Evolutionary conservation across 495 filamentous ascomycete genomes (phyloP), one percentile per base, ranked within the genome.

Genomic region (Chlorociboria aeruginascens): DNA sequence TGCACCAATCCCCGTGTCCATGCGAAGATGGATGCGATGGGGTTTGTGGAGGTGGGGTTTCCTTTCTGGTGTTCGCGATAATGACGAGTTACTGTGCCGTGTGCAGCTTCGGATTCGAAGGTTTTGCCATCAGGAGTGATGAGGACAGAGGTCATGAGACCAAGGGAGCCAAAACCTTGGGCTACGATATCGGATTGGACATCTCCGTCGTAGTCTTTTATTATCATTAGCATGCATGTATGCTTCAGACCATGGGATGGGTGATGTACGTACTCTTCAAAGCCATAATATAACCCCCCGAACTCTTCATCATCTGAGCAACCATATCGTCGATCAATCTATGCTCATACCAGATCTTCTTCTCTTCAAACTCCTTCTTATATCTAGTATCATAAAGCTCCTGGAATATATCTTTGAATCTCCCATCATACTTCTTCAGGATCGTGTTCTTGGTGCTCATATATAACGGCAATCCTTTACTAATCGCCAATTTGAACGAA

Each of bases 381-480:
- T 97, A 98, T 59, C 81, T 71, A 32, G 72, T 76, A 55, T 97
- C 86, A 68, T 86, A 98, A 53, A 97, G 78, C 60, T 93, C 85
- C 77, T 98, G 85, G 80, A 98, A 98, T 70, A 98, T 92, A 56
- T 98, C 92, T 81, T 95, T 96, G 77, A 98, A 98, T 54, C 83
- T 76, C 30, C 92, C 92, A 61, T 98, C 92, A 69, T 98, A 98
- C 65, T 86, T 86, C 82, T 98, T 98, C 55, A 98, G 69, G 60
- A 98, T 98, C 51, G 92, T 98, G 71, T 97, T 96, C 81, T 98
- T 98, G 64, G 92, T 98, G 77, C 85, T 92, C 89, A 97, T 88
- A 69, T 97, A 98, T 57, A 98, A 70, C 13, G 92, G 92, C 37
- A 95, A 68, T 49, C 69, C 70, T 77, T 95, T 93, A 64, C 77